These are phyloP conservation scores for Lumnitzera littorea DNA, from an alignment of 345 rosid species.

Conservation along the genomic window DNA sequence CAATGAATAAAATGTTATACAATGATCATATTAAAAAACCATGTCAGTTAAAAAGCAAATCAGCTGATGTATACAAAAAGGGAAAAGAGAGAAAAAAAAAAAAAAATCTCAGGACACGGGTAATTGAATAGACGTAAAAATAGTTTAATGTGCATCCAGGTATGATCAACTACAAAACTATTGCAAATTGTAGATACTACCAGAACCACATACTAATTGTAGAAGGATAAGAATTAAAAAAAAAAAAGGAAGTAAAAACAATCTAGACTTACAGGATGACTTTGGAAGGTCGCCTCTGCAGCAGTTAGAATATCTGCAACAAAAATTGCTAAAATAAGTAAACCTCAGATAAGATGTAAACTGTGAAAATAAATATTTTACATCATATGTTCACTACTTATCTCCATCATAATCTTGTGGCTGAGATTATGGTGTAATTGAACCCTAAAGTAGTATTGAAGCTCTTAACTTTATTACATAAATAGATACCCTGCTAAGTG, in stretches of 20 bases:
- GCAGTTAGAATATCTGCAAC: constrained; percentile 81
- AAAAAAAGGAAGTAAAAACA: neutral
- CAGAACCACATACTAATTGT: neutral
- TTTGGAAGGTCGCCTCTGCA: constrained; percentile 74
- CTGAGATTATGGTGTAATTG: no score
- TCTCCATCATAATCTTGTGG: no score
- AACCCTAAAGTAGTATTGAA: no score
- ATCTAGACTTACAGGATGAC: constrained; percentile 57
- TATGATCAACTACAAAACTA: neutral
- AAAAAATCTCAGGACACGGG: neutral
- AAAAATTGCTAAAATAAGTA: constrained; percentile 15
- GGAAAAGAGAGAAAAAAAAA: neutral
- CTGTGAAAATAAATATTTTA: neutral
- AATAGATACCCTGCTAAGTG: no score
- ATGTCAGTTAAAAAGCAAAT: neutral
- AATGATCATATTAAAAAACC: neutral
- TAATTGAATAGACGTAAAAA: neutral
- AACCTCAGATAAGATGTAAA: neutral
- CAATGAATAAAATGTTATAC: constrained; percentile 9
- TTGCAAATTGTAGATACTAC: neutral
- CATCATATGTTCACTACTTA: no score
- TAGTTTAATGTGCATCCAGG: no score
- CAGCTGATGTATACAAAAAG: neutral
- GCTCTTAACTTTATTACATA: no score
- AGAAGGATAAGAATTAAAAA: neutral